Percentiles rank a stretch among this genome's conserved stretches.
phyloP scores from a whole-genome alignment of 2,329 filamentous ascomycete genomes.

The Claviceps spartinae region DNA sequence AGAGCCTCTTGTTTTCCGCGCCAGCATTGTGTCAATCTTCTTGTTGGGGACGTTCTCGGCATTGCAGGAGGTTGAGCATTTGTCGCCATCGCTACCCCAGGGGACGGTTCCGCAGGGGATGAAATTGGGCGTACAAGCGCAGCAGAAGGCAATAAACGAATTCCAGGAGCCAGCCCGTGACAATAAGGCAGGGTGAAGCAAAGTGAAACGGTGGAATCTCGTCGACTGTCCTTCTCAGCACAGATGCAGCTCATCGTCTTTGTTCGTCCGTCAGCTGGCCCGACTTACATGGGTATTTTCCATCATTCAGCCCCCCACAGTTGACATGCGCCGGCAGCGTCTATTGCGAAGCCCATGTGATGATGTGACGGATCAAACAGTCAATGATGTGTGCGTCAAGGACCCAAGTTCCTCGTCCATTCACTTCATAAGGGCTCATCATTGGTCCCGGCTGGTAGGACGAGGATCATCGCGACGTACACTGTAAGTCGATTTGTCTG shows the following conservation, averaged over 20 bases:
- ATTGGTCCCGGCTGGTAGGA: background rate
- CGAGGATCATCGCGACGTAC: background rate
- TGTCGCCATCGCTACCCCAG: too few species aligned
- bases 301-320: background rate
- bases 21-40: conserved; percentile 41
- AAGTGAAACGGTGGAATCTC: background rate
- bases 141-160: background rate
- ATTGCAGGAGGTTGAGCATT: too few species aligned
- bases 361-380: background rate
- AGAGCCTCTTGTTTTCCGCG: conserved; percentile 51
- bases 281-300: background rate
- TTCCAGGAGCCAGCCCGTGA: background rate
- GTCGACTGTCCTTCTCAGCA: background rate
- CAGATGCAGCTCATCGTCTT: background rate
- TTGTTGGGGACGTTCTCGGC: background rate
- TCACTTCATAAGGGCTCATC: background rate
- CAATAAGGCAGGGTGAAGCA: background rate
- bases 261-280: background rate
- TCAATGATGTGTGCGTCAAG: background rate
- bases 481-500: background rate
- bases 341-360: background rate
- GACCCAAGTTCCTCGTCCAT: background rate
- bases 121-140: background rate
- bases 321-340: background rate
- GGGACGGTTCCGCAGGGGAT: background rate